Conservation (phyloP, 2,329 filamentous ascomycete species). For the Exophiala sp. region DNA sequence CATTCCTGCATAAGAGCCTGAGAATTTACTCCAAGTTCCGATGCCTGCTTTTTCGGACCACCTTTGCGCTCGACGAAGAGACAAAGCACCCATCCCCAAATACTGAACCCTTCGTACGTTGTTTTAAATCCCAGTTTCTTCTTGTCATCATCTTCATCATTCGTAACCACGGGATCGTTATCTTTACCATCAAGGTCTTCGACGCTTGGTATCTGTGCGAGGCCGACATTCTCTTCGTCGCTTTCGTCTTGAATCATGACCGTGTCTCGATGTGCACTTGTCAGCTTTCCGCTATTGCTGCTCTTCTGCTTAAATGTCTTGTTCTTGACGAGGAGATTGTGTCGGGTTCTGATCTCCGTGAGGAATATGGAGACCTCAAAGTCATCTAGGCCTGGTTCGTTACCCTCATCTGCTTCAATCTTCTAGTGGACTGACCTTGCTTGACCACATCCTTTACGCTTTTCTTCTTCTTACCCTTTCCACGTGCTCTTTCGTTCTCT, state of each 20-base stretch:
- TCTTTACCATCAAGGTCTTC: constrained; percentile 22
- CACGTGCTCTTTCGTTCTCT: constrained; percentile 60
- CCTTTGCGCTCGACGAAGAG: constrained; percentile 76
- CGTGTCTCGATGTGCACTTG: constrained; percentile 45
- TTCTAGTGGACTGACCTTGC: constrained; percentile 57
- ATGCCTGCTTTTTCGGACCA: constrained; percentile 39
- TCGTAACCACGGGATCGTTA: constrained; percentile 39
- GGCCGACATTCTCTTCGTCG: constrained; percentile 50
- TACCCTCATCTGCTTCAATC: constrained; percentile 1
- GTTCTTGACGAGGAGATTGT: constrained; percentile 80
- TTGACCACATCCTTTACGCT: constrained; percentile 83
- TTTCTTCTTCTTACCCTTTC: constrained; percentile 71
- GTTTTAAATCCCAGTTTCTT: constrained; percentile 87
- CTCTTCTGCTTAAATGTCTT: constrained; percentile 68
- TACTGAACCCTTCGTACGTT: constrained; percentile 90
- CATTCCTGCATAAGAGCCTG: constrained; percentile 79
- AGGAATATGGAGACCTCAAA: constrained; percentile 95
- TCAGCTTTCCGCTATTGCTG: constrained; percentile 62
- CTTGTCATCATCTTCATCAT: constrained; percentile 58
- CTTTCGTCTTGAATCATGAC: constrained; percentile 56
- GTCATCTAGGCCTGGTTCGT: constrained; percentile 60
- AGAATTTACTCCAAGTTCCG: constrained; percentile 44
- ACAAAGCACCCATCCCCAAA: constrained; percentile 89
- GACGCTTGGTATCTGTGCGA: constrained; percentile 17
- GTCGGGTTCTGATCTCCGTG: constrained; percentile 77